Evolutionary conservation across 164 flowering plant species (phyloP), one percentile per base, ranked within the genome.

Genomic region (Echeveria elegans): DNA sequence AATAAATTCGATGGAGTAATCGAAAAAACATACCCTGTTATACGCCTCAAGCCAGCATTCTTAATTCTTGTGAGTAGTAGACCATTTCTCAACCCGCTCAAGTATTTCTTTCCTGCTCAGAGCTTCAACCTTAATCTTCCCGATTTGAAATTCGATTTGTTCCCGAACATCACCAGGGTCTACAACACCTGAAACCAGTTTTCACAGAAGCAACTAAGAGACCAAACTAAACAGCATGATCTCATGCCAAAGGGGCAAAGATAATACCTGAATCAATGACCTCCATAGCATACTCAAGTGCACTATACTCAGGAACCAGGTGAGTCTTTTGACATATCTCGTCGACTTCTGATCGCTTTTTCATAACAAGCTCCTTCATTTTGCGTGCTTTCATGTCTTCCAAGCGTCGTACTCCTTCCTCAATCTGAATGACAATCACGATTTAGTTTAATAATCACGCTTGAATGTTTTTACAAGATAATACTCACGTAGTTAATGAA

Each of bases 31-130:
- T 69, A 91, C 97, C 86, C 80, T 82, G 68, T 83, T 86, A 65
- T 91, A 91, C 62, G 89, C 92, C 69, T 89, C 97, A 24, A 91
- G 85, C 97, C 97, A 91, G 72, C 77, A 69, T 70, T 91, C 97
- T 70, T n/a, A n/a, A n/a, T 91, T 96, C 48, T 89, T 88, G 68
- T 92, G 78, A 15, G 96, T 88, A 67, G 80, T 75, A 68, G 82
- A 36, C 93, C 96, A 91, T 68, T 91, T 91, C 56, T 87, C 96
- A 31, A 89, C 80, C 75, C 77, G 89, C 10, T 91, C 97, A 21
- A 89, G 86, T 72, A 91, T 83, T 26, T 91, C 96, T 75, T 84
- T 88, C 71, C 93, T 80, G 73, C 88, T 80, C 29, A 77, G 79
- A 63, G 93, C 86, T 70, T 86, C 92, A 53, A 79, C 90, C 77